Evolutionary conservation across 352 stramenopile species (phyloP), one percentile per base, ranked within the genome.

Genomic region (Phytophthora europaea): DNA sequence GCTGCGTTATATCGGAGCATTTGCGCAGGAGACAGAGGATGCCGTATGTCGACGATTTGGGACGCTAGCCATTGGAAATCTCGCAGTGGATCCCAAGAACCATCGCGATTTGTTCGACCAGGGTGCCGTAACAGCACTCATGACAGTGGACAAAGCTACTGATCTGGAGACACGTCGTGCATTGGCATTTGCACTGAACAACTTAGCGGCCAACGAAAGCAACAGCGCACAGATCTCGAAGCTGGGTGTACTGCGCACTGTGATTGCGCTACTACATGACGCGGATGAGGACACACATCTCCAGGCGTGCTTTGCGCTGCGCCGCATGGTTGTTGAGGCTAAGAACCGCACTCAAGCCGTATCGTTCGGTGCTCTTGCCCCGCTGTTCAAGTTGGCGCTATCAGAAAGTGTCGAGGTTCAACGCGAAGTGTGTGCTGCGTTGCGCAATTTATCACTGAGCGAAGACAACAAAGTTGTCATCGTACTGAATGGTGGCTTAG

Each of bases 111-210:
- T 99, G 31, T 98, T 99, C 68, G 89, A 99, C 65, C 81, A 97
- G 60, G 94, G 94, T 4, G 86, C 89, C 0, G 86, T 99, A 53
- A 87, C 94, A 4, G 90, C 92, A 16, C 83, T 99, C 20, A 84
- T 99, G 80, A 87, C 80, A 3, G 84, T 98, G n/a, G 84, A 93
- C 13, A 86, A 92, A 50, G 90, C 88, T 15, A 85, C 67, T 4
- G 89, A 98, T 63, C 57, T 99, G 31, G 94, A 99, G 72, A 99
- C 97, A 22, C 84, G 95, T 5, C 91, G 97, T 5, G 89, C 92
- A 22, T 82, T 98, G 6, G 93, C 96, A 16, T 99, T 99, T 80
- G 94, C 95, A 34, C 85, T 99, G 31, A 98, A 99, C 67, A 99
- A 98, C 82, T 80, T 98, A 56, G 97, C 95, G 3, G 86, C 83